Evolutionary conservation across 345 rosid genomes (phyloP), one percentile per base, ranked within the genome.

Genomic region (Anastatica hierochuntica): DNA sequence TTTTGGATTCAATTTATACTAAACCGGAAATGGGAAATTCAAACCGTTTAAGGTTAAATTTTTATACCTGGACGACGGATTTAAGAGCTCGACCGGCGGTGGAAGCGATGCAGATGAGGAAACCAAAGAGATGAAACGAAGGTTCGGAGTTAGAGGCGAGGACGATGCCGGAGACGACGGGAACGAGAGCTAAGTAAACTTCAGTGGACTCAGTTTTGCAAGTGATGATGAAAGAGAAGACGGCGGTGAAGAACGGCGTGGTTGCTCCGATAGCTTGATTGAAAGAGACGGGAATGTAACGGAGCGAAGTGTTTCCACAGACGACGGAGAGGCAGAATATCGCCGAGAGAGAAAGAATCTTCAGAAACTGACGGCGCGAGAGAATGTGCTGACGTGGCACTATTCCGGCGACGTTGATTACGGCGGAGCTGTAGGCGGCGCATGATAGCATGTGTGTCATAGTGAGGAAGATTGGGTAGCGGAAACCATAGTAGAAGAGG

Each of bases 201-300:
- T 76, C 90, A 0, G 75, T 82, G 31, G 95, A 69, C 62, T 88
- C 98, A 13, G 82, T 81, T 75, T 83, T 85, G 63, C 95, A 92
- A 4, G 94, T 88, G 14, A 92, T 88, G 43, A 88, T 26, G 62
- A 88, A 85, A 5, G 98, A 86, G 53, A 92, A 92, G 15, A 92
- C 83, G 8, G 98, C 98, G 17, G 97, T 92, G 72, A 92, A 92
- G 51, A 92, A 92, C 1, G 98, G 98, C 41, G 98, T 92, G 4
- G 98, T 92, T 0, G 98, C 98, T 12, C 97, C 98, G 35, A 88
- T 85, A 1, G 95, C 95, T 46, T 92, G 98, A 31, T 92, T 92
- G 46, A 92, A 92, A 14, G 98, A 92, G 2, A 92, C 95, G 8
- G 98, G 98, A 24, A 92, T 74, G 78, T 88, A 92, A 42, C 98